phyloP scores from a whole-genome alignment of 2,329 filamentous ascomycete species.

The Pseudogymnoascus sp. region DNA sequence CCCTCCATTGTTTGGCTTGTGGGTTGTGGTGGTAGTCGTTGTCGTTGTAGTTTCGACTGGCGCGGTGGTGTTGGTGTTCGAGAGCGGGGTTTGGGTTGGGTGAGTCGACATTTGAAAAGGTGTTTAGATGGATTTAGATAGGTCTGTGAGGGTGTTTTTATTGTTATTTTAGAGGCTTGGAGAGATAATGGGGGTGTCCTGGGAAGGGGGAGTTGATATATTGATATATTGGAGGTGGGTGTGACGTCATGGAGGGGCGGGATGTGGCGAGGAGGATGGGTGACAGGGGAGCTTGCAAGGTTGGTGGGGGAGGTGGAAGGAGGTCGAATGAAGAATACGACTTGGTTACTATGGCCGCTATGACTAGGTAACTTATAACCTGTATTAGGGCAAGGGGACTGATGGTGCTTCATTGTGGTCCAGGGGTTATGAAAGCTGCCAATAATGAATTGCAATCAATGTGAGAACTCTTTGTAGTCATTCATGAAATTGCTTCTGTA shows the following conservation, averaged over 20 bases:
- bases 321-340: background rate
- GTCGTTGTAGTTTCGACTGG: background rate
- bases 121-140: background rate
- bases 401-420: background rate
- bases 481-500: background rate
- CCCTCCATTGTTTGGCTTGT: background rate
- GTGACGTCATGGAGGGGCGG: background rate
- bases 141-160: background rate
- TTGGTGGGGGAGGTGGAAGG: background rate
- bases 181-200: background rate
- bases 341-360: background rate
- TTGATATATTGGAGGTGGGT: background rate
- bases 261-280: background rate
- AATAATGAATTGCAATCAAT: background rate
- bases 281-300: background rate
- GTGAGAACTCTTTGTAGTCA: background rate
- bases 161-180: background rate
- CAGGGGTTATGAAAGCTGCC: background rate
- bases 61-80: background rate
- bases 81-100: background rate
- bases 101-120: background rate
- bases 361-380: background rate
- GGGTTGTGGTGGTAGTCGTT: background rate
- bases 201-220: background rate
- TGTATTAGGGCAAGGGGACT: background rate